Evolutionary conservation across 805 yeast genomes (phyloP), one percentile per base, ranked within the genome.

Genomic region (Metschnikowia cubensis): DNA sequence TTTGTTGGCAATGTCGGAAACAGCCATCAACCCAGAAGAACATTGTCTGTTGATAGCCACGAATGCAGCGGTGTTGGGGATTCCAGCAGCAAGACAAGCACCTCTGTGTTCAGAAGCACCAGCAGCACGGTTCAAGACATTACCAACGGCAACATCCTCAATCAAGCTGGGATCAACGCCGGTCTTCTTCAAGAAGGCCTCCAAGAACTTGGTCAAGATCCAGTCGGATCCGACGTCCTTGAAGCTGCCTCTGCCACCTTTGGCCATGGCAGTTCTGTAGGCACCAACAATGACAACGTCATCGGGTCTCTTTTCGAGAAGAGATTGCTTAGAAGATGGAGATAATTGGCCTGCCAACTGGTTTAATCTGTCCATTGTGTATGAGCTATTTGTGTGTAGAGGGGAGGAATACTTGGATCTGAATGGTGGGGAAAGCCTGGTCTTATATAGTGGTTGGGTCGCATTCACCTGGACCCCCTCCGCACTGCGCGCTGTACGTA

Each of bases 31-130:
- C 25, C 97, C 97, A 2, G 96, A 87, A 6, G 97, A 89, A 69
- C 98, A 92, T 68, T 91, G 97, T 71, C 98, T 83, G 76, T 92
- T 92, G 56, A 92, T 65, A 14, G 96, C 90, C 61, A 82, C 71
- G 59, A 91, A 88, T 8, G 96, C 91, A 13, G 85, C 77, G 2
- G 83, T 69, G 66, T 85, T 73, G 32, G 97, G 97, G 47, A 91
- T 78, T 35, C 97, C 98, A 10, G 97, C 95, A 18, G 91, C 94
- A 50, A 92, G 78, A 58, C 81, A 77, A 38, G 97, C 97, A 44
- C 96, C 96, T 60, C 98, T 78, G 71, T 89, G 96, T 71, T 91
- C 97, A 50, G 86, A 85, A 48, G 94, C 96, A 61, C 97, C 98
- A 21, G 97, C 95, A 45, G 96, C 96, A 43, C 82, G 80, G 73